Base-by-base conservation (phyloP, 2,329 filamentous ascomycete genomes). In the Pseudogymnoascus sp. region DNA sequence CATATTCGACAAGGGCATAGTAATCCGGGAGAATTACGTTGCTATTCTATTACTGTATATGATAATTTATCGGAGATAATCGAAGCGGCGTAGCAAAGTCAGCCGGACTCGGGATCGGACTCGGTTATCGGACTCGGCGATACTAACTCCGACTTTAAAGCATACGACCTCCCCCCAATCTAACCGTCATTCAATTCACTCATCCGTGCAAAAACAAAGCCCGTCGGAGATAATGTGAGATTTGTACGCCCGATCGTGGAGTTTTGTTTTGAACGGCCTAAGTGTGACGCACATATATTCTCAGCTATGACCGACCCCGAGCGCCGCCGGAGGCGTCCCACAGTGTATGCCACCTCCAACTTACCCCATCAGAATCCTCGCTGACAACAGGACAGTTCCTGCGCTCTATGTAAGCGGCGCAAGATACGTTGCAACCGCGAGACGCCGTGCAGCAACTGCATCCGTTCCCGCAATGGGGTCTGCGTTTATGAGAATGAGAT, bases 381-480 rank as follows among this genome's bases (percentile, higher is more conserved):
- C 64, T 67, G 58, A 67, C 61, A 58, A 61, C n/a, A 15, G 75
- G 74, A 35, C 71, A 83, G 78, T 13, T 78, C 83, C 1, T 86
- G 83, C 68, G 73, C 78, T 65, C 75, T 83, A 41, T 87, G 85
- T 67, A 76, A 84, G 44, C 78, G 73, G 61, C 81, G 83, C 40
- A 88, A 87, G 70, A 81, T 87, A 63, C 78, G 79, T 54, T 87
- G 84, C 68, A 81, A 87, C 67, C 80, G 82, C 58, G 79, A 79
- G 63, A 71, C 73, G 5, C 85, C 85, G 1, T 87, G 84, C 67
- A 78, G 75, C 63, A 83, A 84, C 62, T 87, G 85, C 67, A 63
- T 80, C n/a, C 79, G 80, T 64, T 81, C 82, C 21, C 79, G 78
- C 65, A 81, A 79, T 40, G 75, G 78, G 5, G 75, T 75, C 17